These are phyloP conservation scores for Paratinospora sagittata DNA, from an alignment of 164 flowering plant species.

Conservation along the genomic window DNA sequence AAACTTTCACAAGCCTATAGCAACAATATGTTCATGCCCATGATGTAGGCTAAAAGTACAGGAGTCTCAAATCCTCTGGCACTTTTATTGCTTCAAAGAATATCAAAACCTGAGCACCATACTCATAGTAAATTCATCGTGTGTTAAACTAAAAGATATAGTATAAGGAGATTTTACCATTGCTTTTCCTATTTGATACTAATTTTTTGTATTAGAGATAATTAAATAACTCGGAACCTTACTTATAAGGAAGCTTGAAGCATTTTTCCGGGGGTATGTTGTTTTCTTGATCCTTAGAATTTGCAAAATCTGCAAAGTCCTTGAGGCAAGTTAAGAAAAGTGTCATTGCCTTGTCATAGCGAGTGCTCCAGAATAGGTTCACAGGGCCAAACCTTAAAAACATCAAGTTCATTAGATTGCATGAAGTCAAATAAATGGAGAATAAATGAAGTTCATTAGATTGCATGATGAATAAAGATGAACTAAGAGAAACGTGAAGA, in stretches of 20 bases:
- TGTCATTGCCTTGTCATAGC: slow-evolving; percentile 97
- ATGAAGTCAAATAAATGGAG: not conserved
- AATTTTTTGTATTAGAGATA: not conserved
- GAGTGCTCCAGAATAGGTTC: slow-evolving; percentile 98
- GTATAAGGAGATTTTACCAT: not conserved
- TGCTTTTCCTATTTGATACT: not conserved
- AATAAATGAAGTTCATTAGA: no score
- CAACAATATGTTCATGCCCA: not conserved
- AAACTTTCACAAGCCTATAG: not conserved
- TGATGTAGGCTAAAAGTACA: no score
- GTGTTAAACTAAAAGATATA: no score
- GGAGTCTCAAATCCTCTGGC: not conserved
- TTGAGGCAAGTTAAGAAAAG: slow-evolving; percentile 80
- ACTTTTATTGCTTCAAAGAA: not conserved
- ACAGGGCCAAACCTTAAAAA: slow-evolving; percentile 89
- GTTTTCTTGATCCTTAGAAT: slow-evolving; percentile 73
- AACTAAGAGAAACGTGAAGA: not conserved
- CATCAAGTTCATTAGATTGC: not conserved
- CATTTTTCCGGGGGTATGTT: slow-evolving; percentile 84
- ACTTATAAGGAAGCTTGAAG: slow-evolving; percentile 93
- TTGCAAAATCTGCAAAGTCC: slow-evolving; percentile 92
- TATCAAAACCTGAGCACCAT: not conserved
- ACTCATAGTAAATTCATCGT: not conserved
- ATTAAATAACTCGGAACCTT: slow-evolving; percentile 27
- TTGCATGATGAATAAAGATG: not conserved